Evolutionary conservation across 106 monocot species (phyloP).

Genomic region (Dioscorea dumetorum): DNA sequence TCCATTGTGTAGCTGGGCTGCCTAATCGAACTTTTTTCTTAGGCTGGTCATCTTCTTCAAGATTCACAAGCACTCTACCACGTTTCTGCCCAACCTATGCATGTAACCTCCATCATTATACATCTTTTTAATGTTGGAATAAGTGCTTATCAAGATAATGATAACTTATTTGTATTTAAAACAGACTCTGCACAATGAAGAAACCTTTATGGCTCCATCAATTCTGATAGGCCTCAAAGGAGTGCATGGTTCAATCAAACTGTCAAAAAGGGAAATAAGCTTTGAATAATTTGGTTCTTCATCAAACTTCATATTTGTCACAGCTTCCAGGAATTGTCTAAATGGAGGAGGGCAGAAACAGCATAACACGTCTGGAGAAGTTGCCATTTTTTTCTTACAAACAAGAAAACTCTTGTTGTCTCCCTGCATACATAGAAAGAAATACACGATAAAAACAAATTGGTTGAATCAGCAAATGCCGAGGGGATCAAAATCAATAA

Average conservation of each 20-base stretch:
- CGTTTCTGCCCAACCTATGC: constrained; percentile 90
- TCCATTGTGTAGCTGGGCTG: constrained; percentile 94
- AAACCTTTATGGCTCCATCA: constrained; percentile 90
- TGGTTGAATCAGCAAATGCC: no score
- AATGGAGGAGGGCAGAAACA: constrained; percentile 85
- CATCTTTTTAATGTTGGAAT: neutral
- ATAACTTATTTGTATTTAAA: neutral
- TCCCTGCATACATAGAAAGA: constrained; percentile 40
- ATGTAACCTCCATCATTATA: neutral
- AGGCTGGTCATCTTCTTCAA: constrained; percentile 95
- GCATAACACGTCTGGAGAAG: constrained; percentile 74
- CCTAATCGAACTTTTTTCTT: constrained; percentile 91
- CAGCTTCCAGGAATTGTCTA: constrained; percentile 77
- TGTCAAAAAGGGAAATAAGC: constrained; percentile 82
- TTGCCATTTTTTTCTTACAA: constrained; percentile 96
- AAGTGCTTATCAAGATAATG: neutral
- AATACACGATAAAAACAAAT: no score
- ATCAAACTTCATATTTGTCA: constrained; percentile 95
- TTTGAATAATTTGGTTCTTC: constrained; percentile 93
- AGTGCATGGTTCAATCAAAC: constrained; percentile 73
- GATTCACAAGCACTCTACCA: constrained; percentile 64
- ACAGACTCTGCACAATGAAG: no score
- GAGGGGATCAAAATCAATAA: no score
- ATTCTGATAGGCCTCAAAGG: constrained; percentile 77
- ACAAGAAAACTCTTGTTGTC: constrained; percentile 96